Conservation (phyloP, 306 rosid species). For the Sphenostylis stenocarpa region DNA sequence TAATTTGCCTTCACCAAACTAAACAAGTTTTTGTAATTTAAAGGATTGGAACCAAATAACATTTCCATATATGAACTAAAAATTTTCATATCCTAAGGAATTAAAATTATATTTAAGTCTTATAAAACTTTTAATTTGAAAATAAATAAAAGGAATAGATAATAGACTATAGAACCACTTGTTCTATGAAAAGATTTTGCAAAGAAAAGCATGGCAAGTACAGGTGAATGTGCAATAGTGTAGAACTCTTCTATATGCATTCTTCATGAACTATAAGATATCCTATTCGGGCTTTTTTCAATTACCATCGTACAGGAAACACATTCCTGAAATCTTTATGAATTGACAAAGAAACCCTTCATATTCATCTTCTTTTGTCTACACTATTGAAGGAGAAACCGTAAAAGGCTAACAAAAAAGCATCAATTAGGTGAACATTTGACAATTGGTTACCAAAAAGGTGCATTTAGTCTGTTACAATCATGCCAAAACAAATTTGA, state of each 20-base stretch:
- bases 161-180: not conserved
- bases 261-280: not conserved
- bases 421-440: not conserved
- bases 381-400: not conserved
- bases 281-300: not conserved
- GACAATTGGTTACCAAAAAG: not conserved
- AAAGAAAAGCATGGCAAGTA: not conserved
- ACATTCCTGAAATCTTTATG: not conserved
- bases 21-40: not conserved
- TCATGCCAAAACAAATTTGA: slow-evolving; percentile 14
- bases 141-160: not conserved
- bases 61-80: not conserved
- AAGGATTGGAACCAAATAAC: not conserved
- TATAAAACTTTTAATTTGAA: not conserved
- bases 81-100: not conserved
- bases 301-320: not conserved
- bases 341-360: slow-evolving; percentile 18
- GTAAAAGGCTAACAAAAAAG: not conserved
- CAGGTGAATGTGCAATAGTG: not conserved
- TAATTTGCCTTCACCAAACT: not conserved
- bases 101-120: not conserved
- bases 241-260: not conserved
- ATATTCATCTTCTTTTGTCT: slow-evolving; percentile 17
- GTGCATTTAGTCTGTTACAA: slow-evolving; percentile 23
- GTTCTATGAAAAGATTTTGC: not conserved